These are phyloP conservation scores for Oehlia diaphana DNA, from an alignment of 192 early-diverging fungal genomes.

Conservation along the genomic window DNA sequence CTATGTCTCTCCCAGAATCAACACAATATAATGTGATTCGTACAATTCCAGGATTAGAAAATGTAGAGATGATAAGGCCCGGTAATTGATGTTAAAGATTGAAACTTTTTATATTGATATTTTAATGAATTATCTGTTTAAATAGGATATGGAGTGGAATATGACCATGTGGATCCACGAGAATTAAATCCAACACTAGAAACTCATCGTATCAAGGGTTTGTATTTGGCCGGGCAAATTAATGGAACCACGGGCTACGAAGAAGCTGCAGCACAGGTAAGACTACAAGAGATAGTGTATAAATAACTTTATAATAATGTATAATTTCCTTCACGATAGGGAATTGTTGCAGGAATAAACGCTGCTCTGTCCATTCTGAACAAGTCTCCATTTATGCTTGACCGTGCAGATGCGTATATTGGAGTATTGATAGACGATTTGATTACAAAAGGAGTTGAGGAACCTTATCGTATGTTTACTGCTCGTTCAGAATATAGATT, in stretches of 20 bases:
- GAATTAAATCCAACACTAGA: slow-evolving; percentile 74
- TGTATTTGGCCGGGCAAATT: slow-evolving; percentile 83
- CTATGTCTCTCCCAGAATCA: slow-evolving; percentile 79
- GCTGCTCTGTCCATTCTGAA: slow-evolving; percentile 62
- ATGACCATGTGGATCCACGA: slow-evolving; percentile 82
- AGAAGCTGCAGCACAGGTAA: slow-evolving; percentile 72
- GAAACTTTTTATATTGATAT: not conserved
- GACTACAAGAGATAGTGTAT: not conserved
- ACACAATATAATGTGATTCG: slow-evolving; percentile 69
- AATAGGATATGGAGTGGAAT: slow-evolving; percentile 79
- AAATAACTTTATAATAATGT: not conserved
- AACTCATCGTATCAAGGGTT: slow-evolving; percentile 73
- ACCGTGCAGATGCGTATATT: slow-evolving; percentile 78
- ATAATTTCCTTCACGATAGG: slow-evolving; percentile 28
- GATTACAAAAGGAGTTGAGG: slow-evolving; percentile 77
- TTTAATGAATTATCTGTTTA: not conserved
- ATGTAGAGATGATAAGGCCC: slow-evolving; percentile 69
- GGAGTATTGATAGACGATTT: slow-evolving; percentile 83
- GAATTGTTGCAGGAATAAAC: slow-evolving; percentile 77
- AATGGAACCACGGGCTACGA: slow-evolving; percentile 89
- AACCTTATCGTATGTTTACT: slow-evolving; percentile 83
- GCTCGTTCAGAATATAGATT: slow-evolving; percentile 83
- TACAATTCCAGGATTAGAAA: slow-evolving; percentile 73
- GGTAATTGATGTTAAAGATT: slow-evolving; percentile 33
- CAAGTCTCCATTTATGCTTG: slow-evolving; percentile 60